These are phyloP conservation scores for Rhizophagus prolifer DNA, from an alignment of 192 early-diverging fungal species.

Conservation along the genomic window DNA sequence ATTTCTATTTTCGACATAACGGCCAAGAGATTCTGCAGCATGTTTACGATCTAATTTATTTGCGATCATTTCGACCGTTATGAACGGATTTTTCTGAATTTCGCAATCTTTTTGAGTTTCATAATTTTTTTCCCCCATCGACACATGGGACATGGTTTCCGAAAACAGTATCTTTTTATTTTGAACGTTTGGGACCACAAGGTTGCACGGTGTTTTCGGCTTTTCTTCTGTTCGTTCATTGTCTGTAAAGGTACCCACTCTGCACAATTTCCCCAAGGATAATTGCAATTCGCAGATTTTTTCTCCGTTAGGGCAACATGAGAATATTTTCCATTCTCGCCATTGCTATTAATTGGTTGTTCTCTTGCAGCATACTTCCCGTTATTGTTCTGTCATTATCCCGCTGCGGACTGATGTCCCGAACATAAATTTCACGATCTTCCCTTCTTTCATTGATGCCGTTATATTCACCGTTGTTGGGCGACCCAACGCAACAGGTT, in stretches of 20 bases:
- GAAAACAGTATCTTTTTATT: background rate
- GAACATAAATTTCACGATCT: conserved; percentile 23
- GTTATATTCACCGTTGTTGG: conserved; percentile 24
- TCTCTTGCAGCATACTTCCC: background rate
- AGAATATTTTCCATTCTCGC: background rate
- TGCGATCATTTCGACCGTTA: background rate
- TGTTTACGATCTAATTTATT: conserved; percentile 1
- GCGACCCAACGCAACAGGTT: background rate
- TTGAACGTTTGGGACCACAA: conserved; percentile 10
- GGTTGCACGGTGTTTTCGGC: background rate
- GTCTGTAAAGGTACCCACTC: background rate
- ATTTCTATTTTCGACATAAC: background rate
- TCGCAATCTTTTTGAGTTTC: background rate
- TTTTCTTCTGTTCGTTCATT: background rate
- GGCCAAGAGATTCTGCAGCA: conserved; percentile 1
- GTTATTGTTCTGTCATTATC: too few species aligned
- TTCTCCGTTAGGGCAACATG: background rate
- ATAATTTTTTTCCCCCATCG: conserved; percentile 5
- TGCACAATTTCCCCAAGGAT: conserved; percentile 5
- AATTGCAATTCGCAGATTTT: background rate
- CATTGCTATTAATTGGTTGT: conserved; percentile 23
- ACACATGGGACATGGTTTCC: conserved; percentile 16
- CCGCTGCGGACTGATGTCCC: conserved; percentile 15
- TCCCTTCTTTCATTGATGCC: conserved; percentile 13
- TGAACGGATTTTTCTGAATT: background rate